Percentiles rank a stretch among this genome's conserved stretches.
Conservation (phyloP, 495 filamentous ascomycete genomes). For the Annulohypoxylon nitens region DNA sequence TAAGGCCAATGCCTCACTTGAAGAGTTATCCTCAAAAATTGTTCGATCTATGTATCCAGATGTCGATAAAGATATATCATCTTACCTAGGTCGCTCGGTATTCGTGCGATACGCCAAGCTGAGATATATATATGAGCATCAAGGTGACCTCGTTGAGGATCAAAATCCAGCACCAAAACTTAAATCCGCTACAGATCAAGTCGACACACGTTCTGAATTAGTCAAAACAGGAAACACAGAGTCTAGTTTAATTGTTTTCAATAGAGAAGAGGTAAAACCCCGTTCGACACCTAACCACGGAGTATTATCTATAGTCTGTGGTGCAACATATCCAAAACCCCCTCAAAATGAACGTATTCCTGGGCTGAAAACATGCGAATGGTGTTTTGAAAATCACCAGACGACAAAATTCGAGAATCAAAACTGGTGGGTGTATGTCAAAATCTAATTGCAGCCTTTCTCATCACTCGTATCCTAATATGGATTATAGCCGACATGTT, state of each 20-base stretch:
- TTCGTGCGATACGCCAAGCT: not conserved
- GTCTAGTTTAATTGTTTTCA: too few species aligned
- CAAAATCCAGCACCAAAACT: not conserved
- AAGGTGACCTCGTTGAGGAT: not conserved
- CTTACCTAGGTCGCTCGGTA: not conserved
- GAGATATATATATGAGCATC: slow-evolving; percentile 3
- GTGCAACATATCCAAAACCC: slow-evolving; percentile 10
- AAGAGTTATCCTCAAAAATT: not conserved
- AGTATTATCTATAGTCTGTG: too few species aligned
- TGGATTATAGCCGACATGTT: not conserved
- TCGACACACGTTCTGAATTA: too few species aligned
- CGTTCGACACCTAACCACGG: too few species aligned
- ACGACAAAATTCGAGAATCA: slow-evolving; percentile 1
- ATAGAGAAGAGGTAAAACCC: too few species aligned
- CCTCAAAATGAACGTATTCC: too few species aligned
- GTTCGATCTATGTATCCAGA: slow-evolving; percentile 5
- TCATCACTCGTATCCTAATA: not conserved
- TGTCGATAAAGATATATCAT: not conserved
- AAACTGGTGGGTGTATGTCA: slow-evolving; percentile 11
- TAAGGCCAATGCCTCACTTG: not conserved
- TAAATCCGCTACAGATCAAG: too few species aligned
- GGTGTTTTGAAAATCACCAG: slow-evolving; percentile 4
- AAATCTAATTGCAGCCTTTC: not conserved
- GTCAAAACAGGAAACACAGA: too few species aligned
- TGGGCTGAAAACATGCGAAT: slow-evolving; percentile 7